These are phyloP conservation scores for Hysterium pulicare DNA, from an alignment of 2,329 filamentous ascomycete species.

Conservation along the genomic window DNA sequence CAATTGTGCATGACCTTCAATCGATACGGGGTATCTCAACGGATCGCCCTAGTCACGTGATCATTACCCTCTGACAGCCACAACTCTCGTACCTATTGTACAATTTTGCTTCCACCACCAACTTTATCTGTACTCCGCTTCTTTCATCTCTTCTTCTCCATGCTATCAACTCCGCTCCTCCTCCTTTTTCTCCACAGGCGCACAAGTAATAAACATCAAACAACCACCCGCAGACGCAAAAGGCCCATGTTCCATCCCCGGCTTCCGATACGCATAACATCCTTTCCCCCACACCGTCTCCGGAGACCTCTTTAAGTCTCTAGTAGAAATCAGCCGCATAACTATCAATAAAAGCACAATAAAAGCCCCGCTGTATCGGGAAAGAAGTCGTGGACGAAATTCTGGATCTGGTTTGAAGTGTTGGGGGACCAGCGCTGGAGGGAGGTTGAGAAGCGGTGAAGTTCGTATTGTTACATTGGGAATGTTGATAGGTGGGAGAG, in stretches of 20 bases:
- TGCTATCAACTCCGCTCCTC: too few species aligned
- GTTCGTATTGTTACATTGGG: slow-evolving; percentile 10
- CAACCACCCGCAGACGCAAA: slow-evolving; percentile 8
- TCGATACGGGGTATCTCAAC: too few species aligned
- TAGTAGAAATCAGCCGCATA: slow-evolving; percentile 4
- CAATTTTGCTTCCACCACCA: too few species aligned
- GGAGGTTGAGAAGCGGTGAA: slow-evolving; percentile 6
- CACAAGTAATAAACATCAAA: slow-evolving; percentile 11
- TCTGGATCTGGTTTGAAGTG: slow-evolving; percentile 10
- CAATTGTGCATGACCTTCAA: too few species aligned
- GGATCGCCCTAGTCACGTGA: too few species aligned
- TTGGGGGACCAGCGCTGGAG: slow-evolving; percentile 8
- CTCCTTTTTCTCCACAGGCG: slow-evolving; percentile 3
- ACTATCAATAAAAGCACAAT: too few species aligned
- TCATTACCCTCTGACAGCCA: too few species aligned
- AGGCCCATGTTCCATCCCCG: slow-evolving; percentile 10
- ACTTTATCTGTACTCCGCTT: too few species aligned
- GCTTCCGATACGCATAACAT: slow-evolving; percentile 9
- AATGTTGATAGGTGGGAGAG: too few species aligned
- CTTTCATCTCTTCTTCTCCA: too few species aligned
- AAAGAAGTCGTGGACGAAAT: slow-evolving; percentile 10
- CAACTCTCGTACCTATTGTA: too few species aligned
- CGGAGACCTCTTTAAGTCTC: background rate
- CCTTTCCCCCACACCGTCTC: slow-evolving; percentile 10
- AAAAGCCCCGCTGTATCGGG: slow-evolving; percentile 9